Evolutionary conservation across 2,329 filamentous ascomycete species (phyloP), one percentile per base, ranked within the genome.

Genomic region (Claviceps sorghi): DNA sequence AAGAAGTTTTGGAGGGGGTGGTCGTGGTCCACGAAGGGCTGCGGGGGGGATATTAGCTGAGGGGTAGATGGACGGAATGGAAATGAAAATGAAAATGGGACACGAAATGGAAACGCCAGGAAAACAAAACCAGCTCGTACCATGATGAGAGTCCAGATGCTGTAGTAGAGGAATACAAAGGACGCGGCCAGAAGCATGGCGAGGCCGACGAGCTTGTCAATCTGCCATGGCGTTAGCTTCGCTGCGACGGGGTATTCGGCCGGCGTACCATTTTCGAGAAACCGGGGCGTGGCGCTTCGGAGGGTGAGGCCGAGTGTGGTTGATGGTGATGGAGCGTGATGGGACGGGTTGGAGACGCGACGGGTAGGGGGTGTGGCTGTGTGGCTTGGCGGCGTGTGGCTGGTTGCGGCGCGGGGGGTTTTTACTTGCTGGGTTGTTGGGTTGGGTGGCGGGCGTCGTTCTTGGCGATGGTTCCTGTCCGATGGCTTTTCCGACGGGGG

Each of bases 21-120:
- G 67, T 88, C 88, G 53, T 86, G 80, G 70, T 98, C 93, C 70
- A 98, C 93, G 69, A 98, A 98, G 67, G 93, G 93, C 93, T 98
- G 60, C 17, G 2, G n/a, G 40, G 4, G n/a, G 30, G 9, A 8
- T 19, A 11, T 48, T 38, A 38, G 46, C 19, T 30, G 15, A 5
- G 34, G 51, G 30, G 48, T 36, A 47, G 48, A 53, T 36, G 42
- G 44, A 48, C 54, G 51, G 49, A 53, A 52, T 50, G 42, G 50
- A 15, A 26, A 6, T n/a, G 13, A 15, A 22, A 62, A 26, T 26
- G 26, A 5, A 26, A 26, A n/a, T n/a, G n/a, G n/a, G n/a, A n/a
- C n/a, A n/a, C n/a, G 26, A n/a, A n/a, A n/a, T n/a, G n/a, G n/a
- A n/a, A n/a, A n/a, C n/a, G n/a, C n/a, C n/a, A n/a, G n/a, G n/a